These are phyloP conservation scores for Striga hermonthica DNA, from an alignment of 305 asterid genomes.

Conservation along the genomic window DNA sequence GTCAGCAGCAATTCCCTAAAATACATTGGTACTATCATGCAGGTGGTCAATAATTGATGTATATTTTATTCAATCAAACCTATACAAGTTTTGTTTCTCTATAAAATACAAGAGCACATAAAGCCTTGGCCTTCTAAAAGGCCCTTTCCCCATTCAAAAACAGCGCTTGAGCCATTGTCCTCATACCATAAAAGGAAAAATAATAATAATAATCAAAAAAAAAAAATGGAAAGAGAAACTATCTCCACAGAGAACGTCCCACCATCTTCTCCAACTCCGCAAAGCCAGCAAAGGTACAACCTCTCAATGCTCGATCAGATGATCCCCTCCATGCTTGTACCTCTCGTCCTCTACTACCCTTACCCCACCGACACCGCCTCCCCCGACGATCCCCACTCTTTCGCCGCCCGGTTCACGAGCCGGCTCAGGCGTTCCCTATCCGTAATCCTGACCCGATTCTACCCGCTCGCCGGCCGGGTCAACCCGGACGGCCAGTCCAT, in stretches of 20 bases:
- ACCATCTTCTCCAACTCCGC: conserved; percentile 26
- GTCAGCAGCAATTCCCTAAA: too few relatives aligned
- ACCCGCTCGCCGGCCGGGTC: conserved; percentile 28
- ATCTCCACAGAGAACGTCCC: not conserved
- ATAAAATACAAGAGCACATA: too few relatives aligned
- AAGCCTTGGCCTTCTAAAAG: too few relatives aligned
- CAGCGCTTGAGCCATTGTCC: too few relatives aligned
- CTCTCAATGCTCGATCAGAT: conserved; percentile 36
- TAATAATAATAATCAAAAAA: too few relatives aligned
- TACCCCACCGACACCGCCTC: not conserved
- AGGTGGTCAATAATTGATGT: too few relatives aligned
- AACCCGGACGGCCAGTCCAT: conserved; percentile 1
- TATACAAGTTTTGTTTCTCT: too few relatives aligned
- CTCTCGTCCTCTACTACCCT: conserved; percentile 17
- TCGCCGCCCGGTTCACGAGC: too few relatives aligned
- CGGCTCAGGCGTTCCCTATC: conserved; percentile 27
- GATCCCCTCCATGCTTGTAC: conserved; percentile 1
- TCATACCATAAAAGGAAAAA: too few relatives aligned
- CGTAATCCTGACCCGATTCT: conserved; percentile 11
- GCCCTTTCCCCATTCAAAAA: too few relatives aligned
- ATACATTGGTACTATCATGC: too few relatives aligned
- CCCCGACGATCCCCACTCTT: not conserved
- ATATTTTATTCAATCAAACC: too few relatives aligned
- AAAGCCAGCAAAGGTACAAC: conserved; percentile 20
- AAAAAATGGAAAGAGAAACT: not conserved